phyloP scores from a whole-genome alignment of 169 alveolate species.

The Eimeria acervulina region DNA sequence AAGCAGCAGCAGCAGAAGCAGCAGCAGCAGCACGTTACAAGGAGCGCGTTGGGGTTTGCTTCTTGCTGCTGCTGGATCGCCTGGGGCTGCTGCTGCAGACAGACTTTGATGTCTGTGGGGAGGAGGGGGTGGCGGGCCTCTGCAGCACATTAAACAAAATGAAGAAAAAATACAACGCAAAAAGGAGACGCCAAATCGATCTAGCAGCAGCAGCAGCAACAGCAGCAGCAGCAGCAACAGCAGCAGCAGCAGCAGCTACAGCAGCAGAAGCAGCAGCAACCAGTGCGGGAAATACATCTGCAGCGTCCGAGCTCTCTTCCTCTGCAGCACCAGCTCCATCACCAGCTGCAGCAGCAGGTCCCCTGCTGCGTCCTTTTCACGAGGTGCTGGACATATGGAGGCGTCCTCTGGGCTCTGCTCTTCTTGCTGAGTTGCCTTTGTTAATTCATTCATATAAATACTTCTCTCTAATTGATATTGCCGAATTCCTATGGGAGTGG shows the following conservation, averaged over 20 bases:
- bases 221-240: constrained; percentile 34
- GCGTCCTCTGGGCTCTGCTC: constrained; percentile 14
- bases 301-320: neutral
- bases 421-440: neutral
- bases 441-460: neutral
- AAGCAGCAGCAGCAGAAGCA: constrained; percentile 12
- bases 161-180: neutral
- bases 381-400: neutral
- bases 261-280: no score
- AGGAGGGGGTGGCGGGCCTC: neutral
- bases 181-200: constrained; percentile 1
- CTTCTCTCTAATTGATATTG: constrained; percentile 21
- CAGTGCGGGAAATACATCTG: no score
- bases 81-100: constrained; percentile 42
- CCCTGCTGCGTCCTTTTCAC: neutral
- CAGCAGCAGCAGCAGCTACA: neutral
- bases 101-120: constrained; percentile 1
- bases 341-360: neutral
- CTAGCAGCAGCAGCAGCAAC: constrained; percentile 9
- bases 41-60: neutral
- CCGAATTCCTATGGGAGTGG: constrained; percentile 27
- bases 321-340: constrained; percentile 19
- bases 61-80: neutral
- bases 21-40: no score
- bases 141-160: neutral